phyloP scores from a whole-genome alignment of 2,329 filamentous ascomycete species.

The Pleurostoma richardsiae region DNA sequence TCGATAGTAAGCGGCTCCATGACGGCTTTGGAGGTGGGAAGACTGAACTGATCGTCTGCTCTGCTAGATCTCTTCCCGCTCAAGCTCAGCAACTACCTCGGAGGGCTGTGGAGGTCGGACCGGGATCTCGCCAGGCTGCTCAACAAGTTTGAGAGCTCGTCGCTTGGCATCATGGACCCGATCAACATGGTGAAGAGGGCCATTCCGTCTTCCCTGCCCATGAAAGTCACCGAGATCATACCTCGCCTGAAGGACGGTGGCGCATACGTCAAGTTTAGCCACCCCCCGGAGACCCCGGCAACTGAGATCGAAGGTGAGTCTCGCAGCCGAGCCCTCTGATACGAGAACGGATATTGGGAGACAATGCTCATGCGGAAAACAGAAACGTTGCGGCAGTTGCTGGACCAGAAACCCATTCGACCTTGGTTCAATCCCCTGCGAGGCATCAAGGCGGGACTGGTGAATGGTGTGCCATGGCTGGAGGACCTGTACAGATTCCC shows the following conservation, averaged over 20 bases:
- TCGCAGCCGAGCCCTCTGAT: not conserved
- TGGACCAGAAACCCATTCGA: slow-evolving; percentile 67
- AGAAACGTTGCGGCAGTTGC: slow-evolving; percentile 55
- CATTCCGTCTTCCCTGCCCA: slow-evolving; percentile 54
- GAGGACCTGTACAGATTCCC: slow-evolving; percentile 87
- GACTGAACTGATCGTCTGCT: not conserved
- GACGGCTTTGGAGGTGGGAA: not conserved
- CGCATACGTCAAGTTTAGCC: slow-evolving; percentile 82
- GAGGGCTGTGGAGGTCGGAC: slow-evolving; percentile 42
- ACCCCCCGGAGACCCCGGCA: slow-evolving; percentile 30
- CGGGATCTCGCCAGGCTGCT: slow-evolving; percentile 45
- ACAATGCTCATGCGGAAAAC: too few species aligned
- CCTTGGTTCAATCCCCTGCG: slow-evolving; percentile 89
- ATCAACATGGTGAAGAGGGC: slow-evolving; percentile 53
- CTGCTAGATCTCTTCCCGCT: slow-evolving; percentile 76
- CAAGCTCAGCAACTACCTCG: slow-evolving; percentile 51
- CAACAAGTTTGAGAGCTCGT: slow-evolving; percentile 44
- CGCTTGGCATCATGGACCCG: slow-evolving; percentile 45
- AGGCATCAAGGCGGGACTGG: slow-evolving; percentile 64
- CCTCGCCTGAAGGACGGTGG: slow-evolving; percentile 88
- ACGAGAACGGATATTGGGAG: not conserved
- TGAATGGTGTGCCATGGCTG: slow-evolving; percentile 85
- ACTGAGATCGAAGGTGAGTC: slow-evolving; percentile 36
- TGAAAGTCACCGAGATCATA: slow-evolving; percentile 76
- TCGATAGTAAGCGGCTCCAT: slow-evolving; percentile 63